Evolutionary conservation across 768 basidiomycete genomes (phyloP).

Genomic region (Dictyophora rubrovolvata): DNA sequence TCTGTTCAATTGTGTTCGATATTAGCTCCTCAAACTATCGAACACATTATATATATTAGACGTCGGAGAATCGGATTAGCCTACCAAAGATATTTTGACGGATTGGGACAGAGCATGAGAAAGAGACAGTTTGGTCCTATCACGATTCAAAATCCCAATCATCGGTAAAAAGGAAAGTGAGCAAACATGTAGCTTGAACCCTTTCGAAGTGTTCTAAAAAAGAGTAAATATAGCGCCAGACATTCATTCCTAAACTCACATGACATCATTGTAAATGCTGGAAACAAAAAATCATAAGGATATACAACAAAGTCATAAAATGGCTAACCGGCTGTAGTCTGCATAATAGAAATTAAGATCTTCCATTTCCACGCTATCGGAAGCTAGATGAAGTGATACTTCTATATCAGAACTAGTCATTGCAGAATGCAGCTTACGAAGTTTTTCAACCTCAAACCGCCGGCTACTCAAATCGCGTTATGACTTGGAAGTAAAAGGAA

Average conservation of each 20-base stretch:
- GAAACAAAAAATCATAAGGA: neutral
- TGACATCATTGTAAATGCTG: slow-evolving; percentile 96
- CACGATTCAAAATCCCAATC: neutral
- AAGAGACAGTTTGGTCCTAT: slow-evolving; percentile 89
- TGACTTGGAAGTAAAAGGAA: neutral
- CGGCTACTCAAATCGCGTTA: slow-evolving; percentile 40
- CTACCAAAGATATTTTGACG: slow-evolving; percentile 88
- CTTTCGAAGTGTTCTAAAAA: slow-evolving; percentile 59
- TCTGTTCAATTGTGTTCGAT: slow-evolving; percentile 88
- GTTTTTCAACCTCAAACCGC: slow-evolving; percentile 86
- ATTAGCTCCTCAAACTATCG: slow-evolving; percentile 83
- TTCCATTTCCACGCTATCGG: slow-evolving; percentile 92
- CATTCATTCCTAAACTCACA: slow-evolving; percentile 31
- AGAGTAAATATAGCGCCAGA: neutral
- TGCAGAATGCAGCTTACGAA: slow-evolving; percentile 38
- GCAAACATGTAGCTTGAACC: slow-evolving; percentile 92
- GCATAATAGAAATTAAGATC: slow-evolving; percentile 96
- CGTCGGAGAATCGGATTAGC: slow-evolving; percentile 11
- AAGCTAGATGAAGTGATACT: slow-evolving; percentile 34
- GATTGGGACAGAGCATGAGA: slow-evolving; percentile 95
- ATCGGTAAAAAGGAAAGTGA: slow-evolving; percentile 12
- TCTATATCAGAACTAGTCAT: neutral
- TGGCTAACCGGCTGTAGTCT: slow-evolving; percentile 78
- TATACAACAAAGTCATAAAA: neutral
- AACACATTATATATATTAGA: neutral